These are phyloP conservation scores for Neofusicoccum sp. DNA, from an alignment of 2,329 filamentous ascomycete genomes.

Conservation along the genomic window DNA sequence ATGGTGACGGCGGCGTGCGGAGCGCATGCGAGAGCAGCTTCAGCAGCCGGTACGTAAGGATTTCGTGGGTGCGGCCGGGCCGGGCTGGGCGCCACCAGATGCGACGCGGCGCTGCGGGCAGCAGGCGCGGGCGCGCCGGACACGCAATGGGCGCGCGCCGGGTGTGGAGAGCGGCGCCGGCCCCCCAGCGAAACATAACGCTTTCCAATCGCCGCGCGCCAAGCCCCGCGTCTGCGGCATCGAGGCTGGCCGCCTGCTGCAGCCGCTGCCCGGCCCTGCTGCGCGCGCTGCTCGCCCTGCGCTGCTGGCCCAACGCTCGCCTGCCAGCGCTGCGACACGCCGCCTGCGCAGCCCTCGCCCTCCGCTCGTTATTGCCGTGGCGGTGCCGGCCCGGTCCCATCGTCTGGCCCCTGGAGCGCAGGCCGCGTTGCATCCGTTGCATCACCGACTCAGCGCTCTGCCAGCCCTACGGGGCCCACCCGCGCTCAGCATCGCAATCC, in stretches of 20 bases:
- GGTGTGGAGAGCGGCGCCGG: conserved; percentile 6
- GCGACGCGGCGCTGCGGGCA: not conserved
- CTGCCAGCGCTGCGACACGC: conserved; percentile 5
- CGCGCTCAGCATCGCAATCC: conserved; percentile 18
- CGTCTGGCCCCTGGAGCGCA: conserved; percentile 22
- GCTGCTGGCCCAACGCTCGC: not conserved
- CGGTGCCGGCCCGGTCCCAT: conserved; percentile 18
- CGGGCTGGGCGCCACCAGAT: conserved; percentile 6
- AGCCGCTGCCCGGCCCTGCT: conserved; percentile 1
- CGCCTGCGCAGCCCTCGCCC: conserved; percentile 24
- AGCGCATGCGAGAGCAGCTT: conserved; percentile 10
- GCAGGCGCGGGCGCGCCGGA: not conserved
- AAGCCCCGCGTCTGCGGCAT: not conserved
- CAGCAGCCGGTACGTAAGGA: conserved; percentile 12
- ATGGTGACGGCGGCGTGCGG: not conserved
- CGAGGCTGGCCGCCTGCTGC: not conserved
- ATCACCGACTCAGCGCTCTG: conserved; percentile 23
- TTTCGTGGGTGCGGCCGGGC: not conserved
- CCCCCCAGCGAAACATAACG: conserved; percentile 4
- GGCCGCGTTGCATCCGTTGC: conserved; percentile 24
- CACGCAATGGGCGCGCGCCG: not conserved
- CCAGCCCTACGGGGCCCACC: conserved; percentile 27
- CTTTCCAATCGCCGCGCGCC: conserved; percentile 6
- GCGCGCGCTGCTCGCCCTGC: not conserved
- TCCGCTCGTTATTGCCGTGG: conserved; percentile 23